Conservation (phyloP, 192 early-diverging fungal genomes). For the Backusella tuberculispora region DNA sequence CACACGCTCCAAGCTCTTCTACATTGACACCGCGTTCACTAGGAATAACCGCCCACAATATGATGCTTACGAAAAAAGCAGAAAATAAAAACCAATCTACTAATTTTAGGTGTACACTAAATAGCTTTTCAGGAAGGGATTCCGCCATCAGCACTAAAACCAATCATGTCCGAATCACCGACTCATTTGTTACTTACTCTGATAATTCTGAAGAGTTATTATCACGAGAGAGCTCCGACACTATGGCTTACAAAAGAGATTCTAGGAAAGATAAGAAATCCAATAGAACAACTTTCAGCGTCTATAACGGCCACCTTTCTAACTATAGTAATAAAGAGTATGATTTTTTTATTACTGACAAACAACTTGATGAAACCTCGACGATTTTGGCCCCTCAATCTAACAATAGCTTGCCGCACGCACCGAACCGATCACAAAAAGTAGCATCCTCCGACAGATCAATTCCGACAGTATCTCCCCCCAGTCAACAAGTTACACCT, state of each 20-base stretch:
- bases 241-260: constrained; percentile 9
- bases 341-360: neutral
- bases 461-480: constrained; percentile 5
- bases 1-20: neutral
- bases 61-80: neutral
- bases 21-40: neutral
- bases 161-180: constrained; percentile 9
- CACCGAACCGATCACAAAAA: constrained; percentile 17
- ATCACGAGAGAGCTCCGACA: constrained; percentile 29
- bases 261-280: constrained; percentile 11
- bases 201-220: neutral
- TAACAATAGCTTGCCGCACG: constrained; percentile 28
- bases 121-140: neutral
- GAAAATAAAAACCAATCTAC: neutral
- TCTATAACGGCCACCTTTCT: constrained; percentile 1
- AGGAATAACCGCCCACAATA: neutral
- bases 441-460: constrained; percentile 10
- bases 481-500: constrained; percentile 2
- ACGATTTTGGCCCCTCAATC: constrained; percentile 14
- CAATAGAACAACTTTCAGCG: constrained; percentile 22
- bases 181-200: neutral
- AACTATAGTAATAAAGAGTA: constrained; percentile 9
- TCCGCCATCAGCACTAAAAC: neutral
- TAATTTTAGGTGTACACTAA: constrained; percentile 1
- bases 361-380: neutral